Conservation (phyloP, 257 asterid genomes). For the Eucommia ulmoides region DNA sequence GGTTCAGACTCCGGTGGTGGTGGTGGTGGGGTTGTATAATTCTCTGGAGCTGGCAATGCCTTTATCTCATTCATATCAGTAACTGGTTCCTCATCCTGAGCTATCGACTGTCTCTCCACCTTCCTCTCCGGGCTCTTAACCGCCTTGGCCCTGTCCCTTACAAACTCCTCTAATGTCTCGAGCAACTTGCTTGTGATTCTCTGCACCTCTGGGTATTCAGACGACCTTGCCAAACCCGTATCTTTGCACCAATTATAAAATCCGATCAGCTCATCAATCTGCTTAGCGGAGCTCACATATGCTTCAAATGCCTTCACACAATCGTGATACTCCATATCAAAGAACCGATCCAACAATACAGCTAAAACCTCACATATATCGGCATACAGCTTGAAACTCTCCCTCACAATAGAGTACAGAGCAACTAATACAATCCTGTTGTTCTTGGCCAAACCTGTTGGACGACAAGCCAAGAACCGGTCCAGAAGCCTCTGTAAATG, state of each 20-base stretch:
- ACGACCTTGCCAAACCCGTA: background rate
- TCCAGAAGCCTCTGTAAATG: background rate
- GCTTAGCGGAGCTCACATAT: background rate
- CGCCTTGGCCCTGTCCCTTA: background rate
- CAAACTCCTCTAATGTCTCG: background rate
- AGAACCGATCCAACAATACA: background rate
- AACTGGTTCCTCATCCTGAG: background rate
- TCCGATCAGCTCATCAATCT: background rate
- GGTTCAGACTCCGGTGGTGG: too few species aligned
- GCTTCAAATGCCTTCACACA: background rate
- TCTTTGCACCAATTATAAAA: background rate
- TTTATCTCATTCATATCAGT: background rate
- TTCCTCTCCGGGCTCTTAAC: background rate
- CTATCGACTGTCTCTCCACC: background rate
- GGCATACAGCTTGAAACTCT: background rate
- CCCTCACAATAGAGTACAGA: background rate
- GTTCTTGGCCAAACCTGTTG: background rate
- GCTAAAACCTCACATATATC: background rate
- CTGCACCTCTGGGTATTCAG: background rate
- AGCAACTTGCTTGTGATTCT: background rate
- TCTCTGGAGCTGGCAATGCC: too few species aligned
- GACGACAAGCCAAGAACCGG: background rate
- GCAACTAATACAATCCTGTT: background rate
- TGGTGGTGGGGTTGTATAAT: too few species aligned
- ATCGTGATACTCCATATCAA: background rate